Base-by-base conservation (phyloP, 2,329 filamentous ascomycete genomes). In the Penicillium sp. region DNA sequence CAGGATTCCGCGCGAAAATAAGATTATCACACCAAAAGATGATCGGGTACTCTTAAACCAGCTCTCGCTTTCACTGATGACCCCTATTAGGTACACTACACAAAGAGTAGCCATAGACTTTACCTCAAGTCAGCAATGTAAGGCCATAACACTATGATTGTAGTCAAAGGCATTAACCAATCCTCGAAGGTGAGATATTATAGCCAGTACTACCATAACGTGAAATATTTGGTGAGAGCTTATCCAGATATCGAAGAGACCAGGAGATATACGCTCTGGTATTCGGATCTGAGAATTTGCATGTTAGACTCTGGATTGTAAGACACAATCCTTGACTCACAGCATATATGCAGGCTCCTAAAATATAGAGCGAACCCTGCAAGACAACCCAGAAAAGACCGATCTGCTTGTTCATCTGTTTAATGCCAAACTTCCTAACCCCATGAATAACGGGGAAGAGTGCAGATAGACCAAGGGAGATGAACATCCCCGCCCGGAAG, bases 371-470 rank as follows among this genome's bases (percentile, higher is more conserved):
- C 58, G 44, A 52, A 63, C 52, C 51, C 60, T 58, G 51, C 56
- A 63, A 46, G 50, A 55, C 46, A 63, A 55, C 39, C 44, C 44
- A 52, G 54, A 57, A 51, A 38, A 51, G 48, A 25, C 24, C 24
- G 24, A 25, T 13, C 57, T 62, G 57, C 48, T 48, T 61, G 50
- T 57, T 63, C 61, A 66, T 66, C 51, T 63, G 62, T 28, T 50
- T 50, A 25, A 65, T 50, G 36, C 63, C 63, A 54, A 65, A 68
- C 36, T 67, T 45, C 27, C 44, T 58, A 43, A 65, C 46, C 46
- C 63, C 64, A 56, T 68, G 44, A 31, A 46, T 42, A 16, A 51
- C 25, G 13, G 48, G 48, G n/a, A 25, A 38, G 16, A 51, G 11
- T 35, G 33, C 44, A 18, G 48, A 51, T 31, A 51, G 28, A 16